phyloP scores from a whole-genome alignment of 805 yeast species.

The Saturnispora ahearnii region DNA sequence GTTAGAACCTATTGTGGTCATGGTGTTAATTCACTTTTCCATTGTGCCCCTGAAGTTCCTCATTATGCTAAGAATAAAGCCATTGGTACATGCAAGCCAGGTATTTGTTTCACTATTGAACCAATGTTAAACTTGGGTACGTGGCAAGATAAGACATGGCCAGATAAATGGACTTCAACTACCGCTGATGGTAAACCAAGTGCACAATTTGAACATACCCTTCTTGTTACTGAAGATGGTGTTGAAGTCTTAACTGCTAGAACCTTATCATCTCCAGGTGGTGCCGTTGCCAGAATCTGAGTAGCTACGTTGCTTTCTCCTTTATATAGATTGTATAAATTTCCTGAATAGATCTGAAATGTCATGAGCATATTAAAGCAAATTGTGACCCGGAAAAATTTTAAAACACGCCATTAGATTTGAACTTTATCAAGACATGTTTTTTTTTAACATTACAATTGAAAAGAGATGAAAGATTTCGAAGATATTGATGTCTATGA shows the following conservation, averaged over 20 bases:
- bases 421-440: neutral
- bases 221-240: slow-evolving; percentile 88
- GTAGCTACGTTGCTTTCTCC: neutral
- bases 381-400: neutral
- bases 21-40: slow-evolving; percentile 82
- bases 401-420: neutral
- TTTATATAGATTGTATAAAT: neutral
- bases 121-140: slow-evolving; percentile 92
- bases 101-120: slow-evolving; percentile 94
- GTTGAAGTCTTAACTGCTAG: slow-evolving; percentile 85
- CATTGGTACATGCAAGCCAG: slow-evolving; percentile 88
- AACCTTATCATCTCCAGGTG: slow-evolving; percentile 79
- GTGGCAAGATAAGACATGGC: slow-evolving; percentile 81
- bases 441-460: neutral
- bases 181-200: slow-evolving; percentile 84
- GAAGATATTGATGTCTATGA: slow-evolving; percentile 42
- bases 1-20: slow-evolving; percentile 92
- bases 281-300: slow-evolving; percentile 50
- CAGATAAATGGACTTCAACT: slow-evolving; percentile 93
- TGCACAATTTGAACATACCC: slow-evolving; percentile 94
- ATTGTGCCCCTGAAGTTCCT: slow-evolving; percentile 85
- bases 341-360: neutral
- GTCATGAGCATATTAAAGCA: neutral
- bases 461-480: neutral
- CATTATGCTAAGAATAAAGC: slow-evolving; percentile 93